A percentile compares a stretch with the other conserved stretches of the same genome.
Evolutionary conservation across 2,329 filamentous ascomycete species (phyloP).

Genomic region (Colletotrichum sp.): DNA sequence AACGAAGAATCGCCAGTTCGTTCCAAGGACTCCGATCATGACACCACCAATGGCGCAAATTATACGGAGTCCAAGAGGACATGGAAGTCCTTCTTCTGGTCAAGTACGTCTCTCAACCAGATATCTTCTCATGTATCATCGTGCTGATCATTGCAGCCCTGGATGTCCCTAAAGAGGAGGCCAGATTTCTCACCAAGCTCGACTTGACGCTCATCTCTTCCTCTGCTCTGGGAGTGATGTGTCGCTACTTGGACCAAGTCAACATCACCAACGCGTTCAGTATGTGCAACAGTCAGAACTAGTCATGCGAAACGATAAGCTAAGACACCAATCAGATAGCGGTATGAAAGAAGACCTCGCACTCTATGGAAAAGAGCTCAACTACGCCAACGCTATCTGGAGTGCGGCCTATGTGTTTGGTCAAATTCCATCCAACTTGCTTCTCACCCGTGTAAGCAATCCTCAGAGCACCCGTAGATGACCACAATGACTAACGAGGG

Average conservation of each 20-base stretch:
- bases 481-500: fast-evolving
- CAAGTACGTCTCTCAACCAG: constrained; percentile 19
- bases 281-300: constrained; percentile 2
- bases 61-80: constrained; percentile 50
- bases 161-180: constrained; percentile 29
- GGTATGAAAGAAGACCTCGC: constrained; percentile 35
- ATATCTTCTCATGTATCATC: not conserved
- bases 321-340: constrained; percentile 22
- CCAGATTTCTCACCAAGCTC: constrained; percentile 30
- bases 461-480: not conserved
- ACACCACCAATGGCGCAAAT: not conserved
- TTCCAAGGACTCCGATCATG: not conserved
- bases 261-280: constrained; percentile 33
- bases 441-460: constrained; percentile 25
- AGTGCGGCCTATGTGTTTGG: constrained; percentile 34
- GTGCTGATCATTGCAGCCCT: constrained; percentile 18
- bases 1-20: not conserved
- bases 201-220: constrained; percentile 29
- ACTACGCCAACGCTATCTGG: constrained; percentile 33
- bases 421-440: constrained; percentile 31
- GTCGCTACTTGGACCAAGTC: constrained; percentile 30
- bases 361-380: constrained; percentile 34
- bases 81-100: constrained; percentile 29
- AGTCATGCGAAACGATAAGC: not conserved
- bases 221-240: constrained; percentile 30